phyloP scores from a whole-genome alignment of 139 green algal species.

The Coelastrella sp. region DNA sequence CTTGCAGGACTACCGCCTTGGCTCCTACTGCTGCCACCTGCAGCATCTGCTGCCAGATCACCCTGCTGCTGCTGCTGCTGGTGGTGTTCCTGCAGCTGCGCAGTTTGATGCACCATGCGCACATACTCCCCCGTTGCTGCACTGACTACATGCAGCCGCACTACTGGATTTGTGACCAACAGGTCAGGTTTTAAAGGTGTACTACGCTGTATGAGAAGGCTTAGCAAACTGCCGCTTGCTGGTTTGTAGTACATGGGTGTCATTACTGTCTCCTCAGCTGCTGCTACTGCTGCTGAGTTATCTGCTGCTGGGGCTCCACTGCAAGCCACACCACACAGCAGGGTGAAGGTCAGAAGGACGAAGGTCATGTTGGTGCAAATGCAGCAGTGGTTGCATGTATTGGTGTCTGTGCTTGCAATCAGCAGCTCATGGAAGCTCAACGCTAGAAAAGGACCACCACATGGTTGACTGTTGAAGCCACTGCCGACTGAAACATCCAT shows the following conservation, averaged over 20 bases:
- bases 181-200: conserved; percentile 9
- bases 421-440: no score
- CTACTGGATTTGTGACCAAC: conserved; percentile 24
- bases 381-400: background rate
- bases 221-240: conserved; percentile 2
- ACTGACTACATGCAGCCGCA: conserved; percentile 41
- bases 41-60: background rate
- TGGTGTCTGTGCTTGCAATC: no score
- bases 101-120: conserved; percentile 9
- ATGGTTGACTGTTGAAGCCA: no score
- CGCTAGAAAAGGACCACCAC: no score
- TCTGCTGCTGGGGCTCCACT: background rate
- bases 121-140: conserved; percentile 9
- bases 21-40: background rate
- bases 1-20: background rate
- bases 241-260: conserved; percentile 10
- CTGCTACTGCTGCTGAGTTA: background rate
- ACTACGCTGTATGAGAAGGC: background rate
- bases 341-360: background rate
- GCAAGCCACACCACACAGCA: background rate
- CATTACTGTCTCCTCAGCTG: background rate
- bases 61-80: background rate
- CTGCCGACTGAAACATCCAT: no score
- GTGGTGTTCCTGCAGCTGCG: conserved; percentile 1
- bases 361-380: background rate